phyloP scores from a whole-genome alignment of 192 early-diverging fungal species.

The Anaeromyces robustus region DNA sequence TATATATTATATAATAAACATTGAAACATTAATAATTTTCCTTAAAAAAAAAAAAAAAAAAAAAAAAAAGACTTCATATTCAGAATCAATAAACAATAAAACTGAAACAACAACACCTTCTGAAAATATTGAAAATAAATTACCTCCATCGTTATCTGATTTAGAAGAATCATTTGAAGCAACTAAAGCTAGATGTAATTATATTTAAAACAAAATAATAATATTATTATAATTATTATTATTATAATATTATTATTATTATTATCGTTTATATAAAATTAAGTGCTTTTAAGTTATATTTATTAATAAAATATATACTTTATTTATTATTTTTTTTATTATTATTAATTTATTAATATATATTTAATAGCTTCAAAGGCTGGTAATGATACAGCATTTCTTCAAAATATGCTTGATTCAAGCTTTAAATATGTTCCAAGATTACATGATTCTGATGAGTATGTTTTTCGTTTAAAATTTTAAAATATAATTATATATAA shows the following conservation, averaged over 20 bases:
- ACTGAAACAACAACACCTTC: constrained; percentile 4
- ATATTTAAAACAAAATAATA: too few relatives aligned
- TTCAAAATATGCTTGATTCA: constrained; percentile 65
- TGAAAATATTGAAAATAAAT: constrained; percentile 23
- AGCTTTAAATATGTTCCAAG: constrained; percentile 72
- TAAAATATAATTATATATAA: too few relatives aligned
- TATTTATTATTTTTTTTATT: too few relatives aligned
- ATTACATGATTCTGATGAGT: constrained; percentile 68
- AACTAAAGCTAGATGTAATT: constrained; percentile 40
- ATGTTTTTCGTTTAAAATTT: too few relatives aligned
- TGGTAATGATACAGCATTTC: constrained; percentile 16
- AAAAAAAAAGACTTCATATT: constrained; percentile 1
- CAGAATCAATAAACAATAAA: constrained; percentile 12
- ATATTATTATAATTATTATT: too few relatives aligned
- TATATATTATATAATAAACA: too few relatives aligned
- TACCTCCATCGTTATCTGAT: constrained; percentile 51
- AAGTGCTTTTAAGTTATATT: too few relatives aligned
- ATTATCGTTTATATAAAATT: too few relatives aligned
- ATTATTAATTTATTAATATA: too few relatives aligned
- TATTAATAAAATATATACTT: too few relatives aligned
- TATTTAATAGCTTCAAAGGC: constrained; percentile 3
- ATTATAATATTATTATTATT: too few relatives aligned
- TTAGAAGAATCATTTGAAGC: constrained; percentile 48
- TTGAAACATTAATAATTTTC: too few relatives aligned
- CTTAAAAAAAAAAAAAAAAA: neutral